Evolutionary conservation across 371 early-diverging fungal genomes (phyloP), one percentile per base, ranked within the genome.

Genomic region (Mortierella sp.): DNA sequence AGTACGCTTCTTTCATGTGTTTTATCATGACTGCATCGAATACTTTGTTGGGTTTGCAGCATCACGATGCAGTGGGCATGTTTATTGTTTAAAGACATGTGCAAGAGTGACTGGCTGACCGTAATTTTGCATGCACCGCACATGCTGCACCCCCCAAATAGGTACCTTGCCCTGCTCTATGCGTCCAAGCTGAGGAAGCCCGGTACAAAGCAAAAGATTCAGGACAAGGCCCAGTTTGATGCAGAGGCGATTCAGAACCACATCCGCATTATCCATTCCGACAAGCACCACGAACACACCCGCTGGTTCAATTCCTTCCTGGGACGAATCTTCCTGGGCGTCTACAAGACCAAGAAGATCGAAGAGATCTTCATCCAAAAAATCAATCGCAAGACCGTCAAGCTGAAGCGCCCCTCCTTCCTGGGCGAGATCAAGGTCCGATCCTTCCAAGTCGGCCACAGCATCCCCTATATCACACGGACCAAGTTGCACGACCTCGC

Each of bases 281-380:
- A 91, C 85, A 93, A 92, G 76, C 91, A 91, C 69, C 92, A 94
- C 75, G 90, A 90, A 55, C 90, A 93, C 57, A 93, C 92, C 26
- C 94, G 95, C 69, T 97, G 98, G 98, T 91, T 98, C 71, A 98
- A 98, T 87, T 97, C 96, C 0, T 90, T 97, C 16, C 83, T 97
- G 16, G 97, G 98, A 1, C 91, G 98, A 8, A 84, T 95, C 13
- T 96, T 96, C 72, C 85, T 95, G 46, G 92, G 91, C 14, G 88
- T 94, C 0, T 94, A 95, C 86, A 91, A 91, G 78, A 95, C 96
- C 0, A 90, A 94, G 26, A 88, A 85, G 67, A 85, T 94, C 59
- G 90, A 92, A 64, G 87, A 90, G 14, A 87, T 91, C 44, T 88
- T 95, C 50, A 93, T 93, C 59, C 89, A 91, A 69, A 96, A 96